These are phyloP conservation scores for Fusarium ambrosium DNA, from an alignment of 2,329 filamentous ascomycete genomes.

Conservation along the genomic window DNA sequence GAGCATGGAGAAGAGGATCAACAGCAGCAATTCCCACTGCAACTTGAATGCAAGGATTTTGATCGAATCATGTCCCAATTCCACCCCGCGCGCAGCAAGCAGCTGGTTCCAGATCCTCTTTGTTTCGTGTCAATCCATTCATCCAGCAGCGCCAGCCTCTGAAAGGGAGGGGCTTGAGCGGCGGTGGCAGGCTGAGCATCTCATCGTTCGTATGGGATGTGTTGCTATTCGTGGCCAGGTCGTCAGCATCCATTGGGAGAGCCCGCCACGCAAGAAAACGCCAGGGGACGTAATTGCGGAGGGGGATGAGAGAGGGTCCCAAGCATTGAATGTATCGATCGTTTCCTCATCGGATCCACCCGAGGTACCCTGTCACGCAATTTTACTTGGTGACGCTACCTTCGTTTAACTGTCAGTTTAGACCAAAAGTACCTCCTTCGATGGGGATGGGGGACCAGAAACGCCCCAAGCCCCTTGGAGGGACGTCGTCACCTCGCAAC, in stretches of 20 bases:
- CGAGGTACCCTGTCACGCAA: conserved; percentile 15
- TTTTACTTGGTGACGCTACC: conserved; percentile 14
- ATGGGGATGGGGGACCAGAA: not conserved
- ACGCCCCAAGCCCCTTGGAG: conserved; percentile 34
- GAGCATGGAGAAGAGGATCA: conserved; percentile 25
- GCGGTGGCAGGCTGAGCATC: conserved; percentile 17
- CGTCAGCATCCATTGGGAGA: conserved; percentile 5
- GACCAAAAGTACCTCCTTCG: conserved; percentile 19
- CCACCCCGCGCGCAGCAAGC: not conserved
- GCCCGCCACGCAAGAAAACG: conserved; percentile 18
- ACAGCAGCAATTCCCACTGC: conserved; percentile 21
- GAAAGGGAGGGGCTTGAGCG: conserved; percentile 6
- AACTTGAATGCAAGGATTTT: conserved; percentile 1
- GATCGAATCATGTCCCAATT: not conserved
- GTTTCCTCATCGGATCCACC: conserved; percentile 6
- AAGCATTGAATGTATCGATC: conserved; percentile 15
- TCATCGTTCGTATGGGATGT: conserved; percentile 13
- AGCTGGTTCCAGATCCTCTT: not conserved
- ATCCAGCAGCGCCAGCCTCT: not conserved
- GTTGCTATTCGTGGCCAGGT: conserved; percentile 38
- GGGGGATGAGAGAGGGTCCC: not conserved
- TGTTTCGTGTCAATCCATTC: not conserved
- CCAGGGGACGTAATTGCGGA: conserved; percentile 18
- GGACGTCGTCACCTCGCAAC: conserved; percentile 46
- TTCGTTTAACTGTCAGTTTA: conserved; percentile 11